Evolutionary conservation across 129 eudicot species (phyloP).

Genomic region (Glebionis coronaria): DNA sequence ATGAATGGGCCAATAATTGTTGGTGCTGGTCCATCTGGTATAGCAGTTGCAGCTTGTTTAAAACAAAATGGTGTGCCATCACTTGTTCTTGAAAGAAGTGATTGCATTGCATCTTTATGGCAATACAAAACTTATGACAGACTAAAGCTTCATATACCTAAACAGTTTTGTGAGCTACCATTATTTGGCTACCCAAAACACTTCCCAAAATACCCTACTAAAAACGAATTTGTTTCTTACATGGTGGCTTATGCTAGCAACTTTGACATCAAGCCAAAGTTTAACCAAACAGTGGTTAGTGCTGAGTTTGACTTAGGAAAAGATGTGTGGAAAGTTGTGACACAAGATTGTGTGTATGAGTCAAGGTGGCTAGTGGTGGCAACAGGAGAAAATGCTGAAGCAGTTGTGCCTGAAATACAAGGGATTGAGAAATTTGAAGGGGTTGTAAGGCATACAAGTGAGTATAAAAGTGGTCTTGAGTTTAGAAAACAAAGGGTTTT

Average conservation of each 20-base stretch:
- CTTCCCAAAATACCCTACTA: constrained; percentile 84
- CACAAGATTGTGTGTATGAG: constrained; percentile 46
- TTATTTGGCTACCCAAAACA: constrained; percentile 57
- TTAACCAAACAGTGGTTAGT: constrained; percentile 46
- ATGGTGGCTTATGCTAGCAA: constrained; percentile 70
- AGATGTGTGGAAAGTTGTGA: constrained; percentile 58
- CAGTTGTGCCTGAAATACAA: constrained; percentile 66
- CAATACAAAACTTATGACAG: constrained; percentile 86
- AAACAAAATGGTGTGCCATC: constrained; percentile 52
- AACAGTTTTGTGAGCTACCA: constrained; percentile 79
- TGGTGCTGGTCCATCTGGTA: constrained; percentile 94
- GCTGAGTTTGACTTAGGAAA: constrained; percentile 50
- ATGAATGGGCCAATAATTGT: constrained; percentile 75
- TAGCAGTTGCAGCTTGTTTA: constrained; percentile 83
- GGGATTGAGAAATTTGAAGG: constrained; percentile 72
- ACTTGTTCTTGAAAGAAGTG: constrained; percentile 70
- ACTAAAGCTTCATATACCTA: constrained; percentile 80
- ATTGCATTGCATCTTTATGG: constrained; percentile 94
- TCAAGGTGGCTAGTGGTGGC: constrained; percentile 84
- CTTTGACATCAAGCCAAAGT: constrained; percentile 58
- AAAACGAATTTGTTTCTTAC: constrained; percentile 69
- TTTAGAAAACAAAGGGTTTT: constrained; percentile 59
- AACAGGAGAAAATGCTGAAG: constrained; percentile 93
- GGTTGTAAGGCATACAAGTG: constrained; percentile 62
- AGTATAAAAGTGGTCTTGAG: constrained; percentile 61